Evolutionary conservation across 495 filamentous ascomycete species (phyloP), one percentile per base, ranked within the genome.

Genomic region (Xylaria palmicola): DNA sequence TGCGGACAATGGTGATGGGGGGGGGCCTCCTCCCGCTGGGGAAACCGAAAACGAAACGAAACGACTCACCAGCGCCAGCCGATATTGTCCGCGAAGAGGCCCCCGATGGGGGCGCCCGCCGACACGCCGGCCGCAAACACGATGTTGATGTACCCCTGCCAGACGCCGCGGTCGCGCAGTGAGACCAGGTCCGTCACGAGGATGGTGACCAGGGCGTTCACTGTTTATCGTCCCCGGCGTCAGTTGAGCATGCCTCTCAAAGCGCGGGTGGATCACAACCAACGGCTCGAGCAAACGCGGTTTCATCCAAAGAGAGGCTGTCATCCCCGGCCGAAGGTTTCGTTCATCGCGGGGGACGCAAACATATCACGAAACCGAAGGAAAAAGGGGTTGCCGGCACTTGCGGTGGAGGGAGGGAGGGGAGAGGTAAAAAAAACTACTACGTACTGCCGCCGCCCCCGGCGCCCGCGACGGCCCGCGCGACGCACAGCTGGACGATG

Each of bases 131-230:
- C 73, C 1, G 90, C 86, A 66, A 81, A 93, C 45, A 94, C 81
- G 68, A 94, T 86, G 66, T 94, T 95, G 65, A 93, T 78, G 47
- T 92, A 83, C 19, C 91, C 90, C 71, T 95, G 91, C 84, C 88
- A 95, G 12, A 88, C 79, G 4, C 90, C 91, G 62, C 91, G 73
- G 53, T 92, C 86, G n/a, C 88, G 79, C 51, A 96, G 77, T 8
- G 89, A 80, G 4, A 95, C 81, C 17, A 93, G 80, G 70, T 96
- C 92, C 52, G 84, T 89, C 59, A 96, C 72, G 30, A 96, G 72
- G 51, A 96, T 93, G 56, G 76, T 85, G 43, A 89, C 89, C 50
- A 94, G 85, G 4, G 88, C 88, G 3, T 87, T 91, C 90, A 95
- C 93, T 55, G 7, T n/a, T n/a, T n/a, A n/a, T n/a, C n/a, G n/a